Evolutionary conservation across 805 yeast species (phyloP).

Genomic region (Saccharomycopsis fermentans): DNA sequence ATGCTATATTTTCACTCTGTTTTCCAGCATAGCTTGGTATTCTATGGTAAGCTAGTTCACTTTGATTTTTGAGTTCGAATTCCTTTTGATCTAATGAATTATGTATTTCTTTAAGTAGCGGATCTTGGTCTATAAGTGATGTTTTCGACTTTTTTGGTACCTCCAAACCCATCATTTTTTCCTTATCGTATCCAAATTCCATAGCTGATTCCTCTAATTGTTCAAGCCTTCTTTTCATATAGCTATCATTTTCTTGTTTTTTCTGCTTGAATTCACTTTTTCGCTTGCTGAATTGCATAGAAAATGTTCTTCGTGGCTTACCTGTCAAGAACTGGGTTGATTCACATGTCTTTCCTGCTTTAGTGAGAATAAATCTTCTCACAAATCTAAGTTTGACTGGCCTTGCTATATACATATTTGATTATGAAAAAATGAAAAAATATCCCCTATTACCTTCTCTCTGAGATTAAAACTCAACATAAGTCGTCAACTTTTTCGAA

Average conservation of each 20-base stretch:
- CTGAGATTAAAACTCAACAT: no score
- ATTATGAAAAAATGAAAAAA: no score
- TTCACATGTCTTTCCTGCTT: slow-evolving; percentile 53
- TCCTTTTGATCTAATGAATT: slow-evolving; percentile 25
- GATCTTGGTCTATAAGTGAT: slow-evolving; percentile 22
- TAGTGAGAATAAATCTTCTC: slow-evolving; percentile 25
- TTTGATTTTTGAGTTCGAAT: slow-evolving; percentile 32
- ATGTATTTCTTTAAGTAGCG: slow-evolving; percentile 21
- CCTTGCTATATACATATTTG: not conserved
- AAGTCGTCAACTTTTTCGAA: no score
- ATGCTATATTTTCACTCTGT: slow-evolving; percentile 39
- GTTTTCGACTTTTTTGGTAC: not conserved
- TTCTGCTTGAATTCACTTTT: not conserved
- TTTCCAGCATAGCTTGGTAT: slow-evolving; percentile 37
- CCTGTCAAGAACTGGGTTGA: not conserved
- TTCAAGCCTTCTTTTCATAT: slow-evolving; percentile 29
- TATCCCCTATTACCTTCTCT: no score
- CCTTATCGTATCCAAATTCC: slow-evolving; percentile 29
- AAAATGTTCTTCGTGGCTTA: not conserved
- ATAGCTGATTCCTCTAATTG: slow-evolving; percentile 35
- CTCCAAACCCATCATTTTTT: slow-evolving; percentile 17
- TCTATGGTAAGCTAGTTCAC: slow-evolving; percentile 31
- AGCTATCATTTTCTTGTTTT: slow-evolving; percentile 15
- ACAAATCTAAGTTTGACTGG: not conserved
- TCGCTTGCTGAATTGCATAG: not conserved